A percentile compares a stretch with the other conserved stretches of the same genome.
Evolutionary conservation across 371 early-diverging fungal species (phyloP).

Genomic region (Rhizomucor miehei): DNA sequence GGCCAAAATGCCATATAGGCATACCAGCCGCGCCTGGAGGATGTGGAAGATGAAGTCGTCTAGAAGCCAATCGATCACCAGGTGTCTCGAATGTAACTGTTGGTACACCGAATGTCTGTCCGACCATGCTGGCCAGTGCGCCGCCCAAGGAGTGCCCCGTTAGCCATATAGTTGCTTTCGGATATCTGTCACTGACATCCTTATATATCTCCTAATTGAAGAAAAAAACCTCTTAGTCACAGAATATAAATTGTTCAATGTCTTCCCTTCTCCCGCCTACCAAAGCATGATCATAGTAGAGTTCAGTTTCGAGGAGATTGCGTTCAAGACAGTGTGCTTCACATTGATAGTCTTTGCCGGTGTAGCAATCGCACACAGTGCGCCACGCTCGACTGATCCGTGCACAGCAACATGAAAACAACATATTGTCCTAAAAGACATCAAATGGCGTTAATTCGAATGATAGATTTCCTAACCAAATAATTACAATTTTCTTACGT

Average conservation of each 20-base stretch:
- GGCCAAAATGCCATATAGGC: conserved; percentile 91
- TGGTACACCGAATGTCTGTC: conserved; percentile 84
- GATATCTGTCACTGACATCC: conserved; percentile 63
- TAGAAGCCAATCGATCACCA: conserved; percentile 81
- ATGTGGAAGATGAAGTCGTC: conserved; percentile 75
- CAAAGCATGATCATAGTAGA: conserved; percentile 83
- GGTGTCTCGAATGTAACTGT: conserved; percentile 87
- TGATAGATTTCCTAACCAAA: background rate
- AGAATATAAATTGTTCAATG: too few relatives aligned
- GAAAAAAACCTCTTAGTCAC: too few relatives aligned
- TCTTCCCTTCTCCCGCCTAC: conserved; percentile 27
- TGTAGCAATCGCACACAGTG: conserved; percentile 83
- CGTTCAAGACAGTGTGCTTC: conserved; percentile 63
- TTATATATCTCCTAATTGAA: conserved; percentile 31
- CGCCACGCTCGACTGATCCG: conserved; percentile 82
- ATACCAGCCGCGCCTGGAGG: conserved; percentile 52
- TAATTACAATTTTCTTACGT: conserved; percentile 47
- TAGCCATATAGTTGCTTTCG: conserved; percentile 74
- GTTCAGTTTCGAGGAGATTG: conserved; percentile 54
- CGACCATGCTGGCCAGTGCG: conserved; percentile 76
- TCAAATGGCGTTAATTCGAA: background rate
- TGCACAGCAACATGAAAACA: conserved; percentile 98
- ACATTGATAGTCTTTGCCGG: conserved; percentile 55
- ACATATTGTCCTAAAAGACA: conserved; percentile 73
- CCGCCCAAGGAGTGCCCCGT: conserved; percentile 97